Conservation (phyloP, 2,329 filamentous ascomycete species). For the Alternaria consortialis region DNA sequence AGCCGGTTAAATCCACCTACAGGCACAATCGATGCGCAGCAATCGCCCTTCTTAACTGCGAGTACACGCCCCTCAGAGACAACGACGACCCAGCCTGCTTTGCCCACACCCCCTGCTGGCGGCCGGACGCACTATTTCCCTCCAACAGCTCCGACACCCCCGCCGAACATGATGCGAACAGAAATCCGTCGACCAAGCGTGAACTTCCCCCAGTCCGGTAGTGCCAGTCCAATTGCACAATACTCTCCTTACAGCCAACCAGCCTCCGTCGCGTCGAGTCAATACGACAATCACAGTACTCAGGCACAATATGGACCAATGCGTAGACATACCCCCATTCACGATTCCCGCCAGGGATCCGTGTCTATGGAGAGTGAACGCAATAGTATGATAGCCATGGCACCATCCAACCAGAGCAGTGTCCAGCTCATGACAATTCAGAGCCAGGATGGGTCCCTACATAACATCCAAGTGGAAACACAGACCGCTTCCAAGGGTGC, state of each 20-base stretch:
- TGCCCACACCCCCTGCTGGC: slow-evolving; percentile 58
- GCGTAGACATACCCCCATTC: slow-evolving; percentile 21
- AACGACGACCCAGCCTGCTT: slow-evolving; percentile 55
- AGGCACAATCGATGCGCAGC: slow-evolving; percentile 59
- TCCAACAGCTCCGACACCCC: slow-evolving; percentile 46
- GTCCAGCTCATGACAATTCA: slow-evolving; percentile 65
- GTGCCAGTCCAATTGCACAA: slow-evolving; percentile 58
- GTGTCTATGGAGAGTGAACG: slow-evolving; percentile 47
- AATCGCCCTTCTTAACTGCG: slow-evolving; percentile 58
- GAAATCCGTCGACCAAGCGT: slow-evolving; percentile 40
- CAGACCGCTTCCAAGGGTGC: slow-evolving; percentile 83
- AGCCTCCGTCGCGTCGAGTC: slow-evolving; percentile 45
- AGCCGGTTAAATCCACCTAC: slow-evolving; percentile 55
- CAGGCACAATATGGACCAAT: slow-evolving; percentile 30
- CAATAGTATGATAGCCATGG: slow-evolving; percentile 55
- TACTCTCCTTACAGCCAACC: slow-evolving; percentile 52
- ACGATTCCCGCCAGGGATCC: slow-evolving; percentile 46
- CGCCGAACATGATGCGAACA: slow-evolving; percentile 33
- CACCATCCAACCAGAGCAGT: slow-evolving; percentile 57
- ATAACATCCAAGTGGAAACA: slow-evolving; percentile 76
- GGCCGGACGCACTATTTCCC: slow-evolving; percentile 47
- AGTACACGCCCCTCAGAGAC: slow-evolving; percentile 55
- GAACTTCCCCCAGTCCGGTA: slow-evolving; percentile 54
- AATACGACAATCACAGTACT: slow-evolving; percentile 47
- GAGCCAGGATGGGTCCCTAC: slow-evolving; percentile 59